phyloP scores from a whole-genome alignment of 768 basidiomycete species.

The Filobasidium wieringae region DNA sequence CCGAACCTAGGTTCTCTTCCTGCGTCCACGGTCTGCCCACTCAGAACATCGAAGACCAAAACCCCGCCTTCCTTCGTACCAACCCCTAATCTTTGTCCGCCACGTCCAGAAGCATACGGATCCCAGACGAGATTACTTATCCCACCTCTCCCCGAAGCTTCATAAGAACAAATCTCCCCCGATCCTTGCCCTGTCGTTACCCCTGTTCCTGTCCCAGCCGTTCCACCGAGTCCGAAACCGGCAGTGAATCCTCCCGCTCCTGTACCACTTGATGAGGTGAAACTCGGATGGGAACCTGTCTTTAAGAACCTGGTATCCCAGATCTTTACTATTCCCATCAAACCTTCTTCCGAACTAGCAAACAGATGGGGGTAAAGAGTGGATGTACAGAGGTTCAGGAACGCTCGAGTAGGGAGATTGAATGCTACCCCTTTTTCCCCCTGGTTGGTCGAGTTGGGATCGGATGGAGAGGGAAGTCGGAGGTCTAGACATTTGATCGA shows the following conservation, averaged over 20 bases:
- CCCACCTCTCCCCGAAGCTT: conserved; percentile 18
- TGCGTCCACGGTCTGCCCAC: conserved; percentile 13
- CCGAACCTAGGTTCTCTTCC: not conserved
- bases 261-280: not conserved
- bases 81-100: conserved; percentile 18
- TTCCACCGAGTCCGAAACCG: conserved; percentile 17
- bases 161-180: conserved; percentile 29
- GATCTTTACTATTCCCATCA: conserved; percentile 22
- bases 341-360: conserved; percentile 27
- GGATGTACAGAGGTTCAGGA: conserved; percentile 25
- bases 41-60: conserved; percentile 27
- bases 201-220: too few relatives aligned
- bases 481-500: conserved; percentile 7
- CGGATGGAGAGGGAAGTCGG: conserved; percentile 14
- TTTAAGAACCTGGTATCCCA: conserved; percentile 25
- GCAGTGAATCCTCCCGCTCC: not conserved
- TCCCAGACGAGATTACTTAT: conserved; percentile 25
- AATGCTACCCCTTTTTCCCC: not conserved
- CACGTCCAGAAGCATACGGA: conserved; percentile 1
- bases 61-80: conserved; percentile 33
- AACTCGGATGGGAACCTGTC: too few relatives aligned
- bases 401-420: conserved; percentile 16
- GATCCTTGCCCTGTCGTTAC: too few relatives aligned
- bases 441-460: not conserved
- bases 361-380: conserved; percentile 20